Base-by-base conservation (phyloP, 768 basidiomycete species). In the Floccularia luteovirens region DNA sequence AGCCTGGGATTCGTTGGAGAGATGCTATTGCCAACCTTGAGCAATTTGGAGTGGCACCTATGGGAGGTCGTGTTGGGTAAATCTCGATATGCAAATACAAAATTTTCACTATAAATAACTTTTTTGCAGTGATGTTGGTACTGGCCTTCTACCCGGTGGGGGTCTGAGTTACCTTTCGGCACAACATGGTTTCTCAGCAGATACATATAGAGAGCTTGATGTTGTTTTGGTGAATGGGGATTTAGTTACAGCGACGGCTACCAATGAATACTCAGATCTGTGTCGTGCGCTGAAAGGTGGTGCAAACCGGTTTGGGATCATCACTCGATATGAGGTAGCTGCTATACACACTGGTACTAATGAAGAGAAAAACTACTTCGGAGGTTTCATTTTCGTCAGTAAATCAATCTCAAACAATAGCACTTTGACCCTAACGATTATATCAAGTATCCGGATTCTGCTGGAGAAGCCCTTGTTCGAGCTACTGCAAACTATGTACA, bases 281-380 rank as follows among this genome's bases (percentile, higher is more conserved):
- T 68, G 70, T 51, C 57, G 60, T 24, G 66, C 67, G 2, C 53
- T 71, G 31, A 68, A 69, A 45, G 68, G 68, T 3, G 66, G 67
- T n/a, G 66, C 54, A 3, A 69, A 64, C 50, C 59, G 66, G 8
- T 68, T 69, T 47, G 68, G 67, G 1, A 69, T 71, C 31, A 66
- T 68, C 12, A 68, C 68, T 11, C 51, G 67, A 14, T 69, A 66
- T 39, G 64, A 66, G 33, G 53, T 71, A 5, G 44, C 59, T 22
- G 59, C 65, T 10, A 52, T 64, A 6, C 63, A 64, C 41, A 64
- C 62, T 6, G 69, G 66, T 3, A 61, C 58, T 5, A 53, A 50
- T 20, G 57, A 55, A 5, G 57, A 66, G 25, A 63, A 63, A 41
- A 52, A 49, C 23, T 67, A 56, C 50, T 66, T 56, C 47, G 69